phyloP scores from a whole-genome alignment of 2,329 filamentous ascomycete genomes.

The Trichophyton rubrum region DNA sequence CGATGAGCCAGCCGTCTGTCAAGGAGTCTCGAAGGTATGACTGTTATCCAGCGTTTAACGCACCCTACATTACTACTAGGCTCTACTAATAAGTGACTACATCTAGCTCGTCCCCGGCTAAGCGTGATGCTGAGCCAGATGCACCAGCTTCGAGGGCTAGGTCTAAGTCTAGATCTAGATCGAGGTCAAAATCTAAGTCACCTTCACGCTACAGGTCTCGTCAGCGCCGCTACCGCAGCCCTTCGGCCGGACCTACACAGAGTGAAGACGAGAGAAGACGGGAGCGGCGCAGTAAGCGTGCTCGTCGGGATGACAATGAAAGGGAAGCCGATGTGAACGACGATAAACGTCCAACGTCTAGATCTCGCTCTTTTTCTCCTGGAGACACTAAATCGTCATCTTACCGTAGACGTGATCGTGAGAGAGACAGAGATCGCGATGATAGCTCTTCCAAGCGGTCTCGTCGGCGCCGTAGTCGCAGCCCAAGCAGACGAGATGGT shows the following conservation, averaged over 20 bases:
- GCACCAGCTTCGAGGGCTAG: slow-evolving; percentile 9
- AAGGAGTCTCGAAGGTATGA: slow-evolving; percentile 23
- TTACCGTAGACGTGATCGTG: slow-evolving; percentile 38
- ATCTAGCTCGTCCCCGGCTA: neutral
- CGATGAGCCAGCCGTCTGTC: neutral
- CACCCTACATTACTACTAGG: neutral
- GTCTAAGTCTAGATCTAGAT: slow-evolving; percentile 24
- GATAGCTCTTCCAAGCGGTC: slow-evolving; percentile 35
- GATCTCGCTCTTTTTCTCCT: slow-evolving; percentile 50
- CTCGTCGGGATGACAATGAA: slow-evolving; percentile 28
- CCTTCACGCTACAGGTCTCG: slow-evolving; percentile 18
- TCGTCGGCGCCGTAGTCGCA: slow-evolving; percentile 37
- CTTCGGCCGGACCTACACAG: slow-evolving; percentile 22
- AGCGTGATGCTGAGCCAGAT: neutral
- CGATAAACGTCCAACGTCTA: slow-evolving; percentile 20
- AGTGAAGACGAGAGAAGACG: slow-evolving; percentile 26
- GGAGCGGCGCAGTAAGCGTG: slow-evolving; percentile 22
- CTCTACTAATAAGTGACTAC: neutral
- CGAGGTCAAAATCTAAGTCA: slow-evolving; percentile 17
- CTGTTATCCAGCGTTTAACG: neutral
- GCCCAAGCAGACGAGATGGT: neutral
- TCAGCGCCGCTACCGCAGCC: slow-evolving; percentile 40
- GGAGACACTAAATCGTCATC: slow-evolving; percentile 44
- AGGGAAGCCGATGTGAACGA: slow-evolving; percentile 14
- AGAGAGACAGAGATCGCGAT: slow-evolving; percentile 44